Evolutionary conservation across 768 basidiomycete genomes (phyloP).

Genomic region (Suillus americanus): DNA sequence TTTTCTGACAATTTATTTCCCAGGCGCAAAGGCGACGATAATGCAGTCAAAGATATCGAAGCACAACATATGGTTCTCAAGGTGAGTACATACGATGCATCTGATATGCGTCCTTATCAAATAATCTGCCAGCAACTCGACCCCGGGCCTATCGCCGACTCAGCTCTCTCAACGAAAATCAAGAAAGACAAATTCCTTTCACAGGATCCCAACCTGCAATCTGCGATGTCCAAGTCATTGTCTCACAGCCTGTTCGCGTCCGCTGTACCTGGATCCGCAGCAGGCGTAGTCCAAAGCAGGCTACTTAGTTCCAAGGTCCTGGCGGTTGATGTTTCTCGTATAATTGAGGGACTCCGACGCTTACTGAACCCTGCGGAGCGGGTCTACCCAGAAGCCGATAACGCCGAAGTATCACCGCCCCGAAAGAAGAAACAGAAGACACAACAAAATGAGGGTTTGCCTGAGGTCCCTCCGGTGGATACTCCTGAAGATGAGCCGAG

Average conservation of each 20-base stretch:
- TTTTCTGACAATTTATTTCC: constrained; percentile 3
- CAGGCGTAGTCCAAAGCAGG: constrained; percentile 66
- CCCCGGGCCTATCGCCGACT: constrained; percentile 56
- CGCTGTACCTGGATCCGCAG: constrained; percentile 40
- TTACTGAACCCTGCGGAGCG: constrained; percentile 35
- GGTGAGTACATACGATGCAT: constrained; percentile 38
- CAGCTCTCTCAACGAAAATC: constrained; percentile 71
- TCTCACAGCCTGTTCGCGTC: constrained; percentile 32
- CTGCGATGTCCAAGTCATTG: constrained; percentile 48
- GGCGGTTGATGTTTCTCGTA: constrained; percentile 52
- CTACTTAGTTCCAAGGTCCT: constrained; percentile 78
- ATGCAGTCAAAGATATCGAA: constrained; percentile 49
- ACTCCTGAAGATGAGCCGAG: constrained; percentile 12
- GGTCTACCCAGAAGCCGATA: constrained; percentile 12
- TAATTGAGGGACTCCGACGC: constrained; percentile 49
- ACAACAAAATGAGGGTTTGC: constrained; percentile 1
- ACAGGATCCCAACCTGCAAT: constrained; percentile 44
- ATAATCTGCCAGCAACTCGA: constrained; percentile 47
- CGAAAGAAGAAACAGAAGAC: constrained; percentile 15
- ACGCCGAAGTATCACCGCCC: constrained; percentile 7
- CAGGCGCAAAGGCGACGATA: constrained; percentile 38
- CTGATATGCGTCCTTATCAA: not conserved
- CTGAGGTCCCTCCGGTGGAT: constrained; percentile 13
- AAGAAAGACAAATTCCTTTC: constrained; percentile 67
- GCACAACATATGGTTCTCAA: constrained; percentile 63